Percentiles rank a stretch among this genome's conserved stretches.
Conservation (phyloP, 306 rosid genomes). For the Amphicarpaea edgeworthii region DNA sequence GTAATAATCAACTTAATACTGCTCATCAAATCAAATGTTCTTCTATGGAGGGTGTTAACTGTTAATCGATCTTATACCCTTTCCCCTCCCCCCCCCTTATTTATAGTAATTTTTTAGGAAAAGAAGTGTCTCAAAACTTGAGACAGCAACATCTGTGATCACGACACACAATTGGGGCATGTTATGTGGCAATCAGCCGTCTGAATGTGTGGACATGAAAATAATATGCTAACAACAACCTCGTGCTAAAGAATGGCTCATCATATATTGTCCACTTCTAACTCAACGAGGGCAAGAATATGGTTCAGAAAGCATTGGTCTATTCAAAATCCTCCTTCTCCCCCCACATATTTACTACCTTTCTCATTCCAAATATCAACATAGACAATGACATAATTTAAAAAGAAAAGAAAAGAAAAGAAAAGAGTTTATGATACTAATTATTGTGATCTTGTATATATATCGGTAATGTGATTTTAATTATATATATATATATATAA, state of each 20-base stretch:
- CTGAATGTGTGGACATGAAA: conserved; percentile 46
- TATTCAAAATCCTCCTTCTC: conserved; percentile 46
- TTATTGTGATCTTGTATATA: neutral
- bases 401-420: conserved; percentile 22
- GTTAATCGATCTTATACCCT: no score
- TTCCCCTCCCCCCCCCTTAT: no score
- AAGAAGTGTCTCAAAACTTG: conserved; percentile 51
- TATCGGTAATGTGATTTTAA: conserved; percentile 5
- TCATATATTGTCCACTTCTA: conserved; percentile 45
- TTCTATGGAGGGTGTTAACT: neutral
- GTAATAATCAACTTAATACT: neutral
- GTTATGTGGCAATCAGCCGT: conserved; percentile 53
- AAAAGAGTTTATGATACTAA: conserved; percentile 8
- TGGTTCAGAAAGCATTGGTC: conserved; percentile 45
- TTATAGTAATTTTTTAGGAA: conserved; percentile 23
- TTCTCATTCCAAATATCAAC: conserved; percentile 35
- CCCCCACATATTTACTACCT: conserved; percentile 33
- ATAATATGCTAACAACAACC: conserved; percentile 38
- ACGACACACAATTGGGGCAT: conserved; percentile 48
- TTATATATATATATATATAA: no score
- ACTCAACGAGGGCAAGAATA: conserved; percentile 42
- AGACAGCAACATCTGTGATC: conserved; percentile 62
- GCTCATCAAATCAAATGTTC: neutral
- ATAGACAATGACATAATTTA: conserved; percentile 30
- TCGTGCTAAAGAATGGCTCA: conserved; percentile 28